Evolutionary conservation across 345 rosid species (phyloP), one percentile per base, ranked within the genome.

Genomic region (Luvunga scandens): DNA sequence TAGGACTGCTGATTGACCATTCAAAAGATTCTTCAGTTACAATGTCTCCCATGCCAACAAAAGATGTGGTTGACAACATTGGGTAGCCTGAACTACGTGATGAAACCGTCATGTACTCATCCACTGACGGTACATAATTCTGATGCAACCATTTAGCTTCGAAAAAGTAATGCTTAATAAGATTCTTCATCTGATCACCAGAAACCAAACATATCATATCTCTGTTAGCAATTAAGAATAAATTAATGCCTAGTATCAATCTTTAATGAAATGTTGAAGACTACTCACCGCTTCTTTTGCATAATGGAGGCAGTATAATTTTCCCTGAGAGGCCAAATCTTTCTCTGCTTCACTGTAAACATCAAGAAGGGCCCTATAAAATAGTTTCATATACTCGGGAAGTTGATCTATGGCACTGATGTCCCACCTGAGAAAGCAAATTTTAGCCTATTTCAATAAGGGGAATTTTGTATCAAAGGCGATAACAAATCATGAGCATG

Each of bases 71-170:
- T n/a, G n/a, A n/a, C n/a, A n/a, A n/a, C n/a, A n/a, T n/a, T n/a
- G n/a, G n/a, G n/a, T n/a, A n/a, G n/a, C n/a, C n/a, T n/a, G n/a
- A n/a, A n/a, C n/a, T n/a, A n/a, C n/a, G n/a, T n/a, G n/a, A n/a
- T n/a, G n/a, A n/a, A n/a, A n/a, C 38, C 38, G 38, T 34, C 38
- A 34, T 34, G 38, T 34, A 87, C 76, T 83, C 86, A 16, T 87
- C 84, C 53, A 85, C 13, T 3, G 75, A 72, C 1, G 86, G 87
- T 10, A 71, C 65, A 71, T 82, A 28, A 1, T 69, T 9, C 14
- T 34, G 10, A 33, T 85, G 53, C 1, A 62, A 53, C 86, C 87
- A 87, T 60, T 65, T 77, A 5, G 89, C 81, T 75, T 87, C 87
- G 1, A 16, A 12, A 6, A 73, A 77, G 74, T 81, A 84, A 5